Evolutionary conservation across 2,329 filamentous ascomycete genomes (phyloP).

Genomic region (Colletotrichum paranaense): DNA sequence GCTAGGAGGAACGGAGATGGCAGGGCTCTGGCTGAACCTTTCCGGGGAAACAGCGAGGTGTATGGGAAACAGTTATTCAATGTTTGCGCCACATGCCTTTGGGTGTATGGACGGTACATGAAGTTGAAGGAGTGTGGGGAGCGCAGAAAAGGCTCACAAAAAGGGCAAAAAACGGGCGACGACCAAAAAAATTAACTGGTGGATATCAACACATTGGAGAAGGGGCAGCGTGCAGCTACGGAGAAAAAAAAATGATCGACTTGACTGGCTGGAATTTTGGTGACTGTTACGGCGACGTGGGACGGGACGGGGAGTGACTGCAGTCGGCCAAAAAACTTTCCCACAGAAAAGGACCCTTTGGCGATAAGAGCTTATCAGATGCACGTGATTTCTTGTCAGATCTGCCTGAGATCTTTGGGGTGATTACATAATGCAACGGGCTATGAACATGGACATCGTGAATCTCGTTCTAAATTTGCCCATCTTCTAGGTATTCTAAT

Average conservation of each 20-base stretch:
- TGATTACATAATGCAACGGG: not conserved
- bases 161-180: not conserved
- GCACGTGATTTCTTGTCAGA: not conserved
- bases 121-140: conserved; percentile 27
- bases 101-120: conserved; percentile 12
- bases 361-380: conserved; percentile 18
- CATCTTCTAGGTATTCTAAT: not conserved
- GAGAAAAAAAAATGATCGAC: not conserved
- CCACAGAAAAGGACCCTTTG: not conserved
- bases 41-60: not conserved
- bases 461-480: not conserved
- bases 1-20: not conserved
- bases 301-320: conserved; percentile 23
- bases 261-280: conserved; percentile 12
- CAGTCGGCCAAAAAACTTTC: not conserved
- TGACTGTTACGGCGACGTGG: not conserved
- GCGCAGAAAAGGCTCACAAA: conserved; percentile 14
- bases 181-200: conserved; percentile 10
- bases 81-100: not conserved
- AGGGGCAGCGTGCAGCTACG: not conserved
- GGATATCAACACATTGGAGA: conserved; percentile 34
- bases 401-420: not conserved
- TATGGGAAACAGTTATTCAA: not conserved
- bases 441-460: not conserved
- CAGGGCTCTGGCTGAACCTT: not conserved